Evolutionary conservation across 2,329 filamentous ascomycete genomes (phyloP).

Genomic region (Rutstroemia sp.): DNA sequence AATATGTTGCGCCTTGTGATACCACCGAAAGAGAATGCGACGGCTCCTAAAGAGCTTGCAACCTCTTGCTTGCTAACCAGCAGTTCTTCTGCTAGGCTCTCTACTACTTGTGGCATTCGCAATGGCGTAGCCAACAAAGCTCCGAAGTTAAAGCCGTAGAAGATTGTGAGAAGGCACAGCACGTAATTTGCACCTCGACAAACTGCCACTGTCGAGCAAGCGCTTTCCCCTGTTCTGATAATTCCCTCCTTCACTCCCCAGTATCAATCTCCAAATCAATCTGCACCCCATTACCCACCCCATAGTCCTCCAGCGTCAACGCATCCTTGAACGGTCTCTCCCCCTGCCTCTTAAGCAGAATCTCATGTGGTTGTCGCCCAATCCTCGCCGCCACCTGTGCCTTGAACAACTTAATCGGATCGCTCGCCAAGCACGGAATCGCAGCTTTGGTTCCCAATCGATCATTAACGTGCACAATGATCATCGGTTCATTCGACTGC

Average conservation of each 20-base stretch:
- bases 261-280: conserved; percentile 32
- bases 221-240: not conserved
- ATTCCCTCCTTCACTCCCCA: conserved; percentile 23
- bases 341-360: conserved; percentile 84
- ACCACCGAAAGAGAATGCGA: too few relatives aligned
- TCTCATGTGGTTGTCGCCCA: conserved; percentile 83
- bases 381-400: conserved; percentile 85
- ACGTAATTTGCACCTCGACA: too few relatives aligned
- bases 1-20: too few relatives aligned
- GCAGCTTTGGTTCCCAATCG: conserved; percentile 92
- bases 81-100: too few relatives aligned
- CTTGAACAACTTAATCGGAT: conserved; percentile 82
- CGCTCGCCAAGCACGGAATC: conserved; percentile 80
- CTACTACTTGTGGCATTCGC: too few relatives aligned
- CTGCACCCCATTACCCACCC: conserved; percentile 78
- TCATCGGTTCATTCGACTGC: conserved; percentile 64
- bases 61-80: too few relatives aligned
- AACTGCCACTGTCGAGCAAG: too few relatives aligned
- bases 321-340: conserved; percentile 91
- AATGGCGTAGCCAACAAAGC: too few relatives aligned
- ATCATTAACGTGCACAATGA: conserved; percentile 90
- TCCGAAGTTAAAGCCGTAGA: too few relatives aligned
- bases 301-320: conserved; percentile 83
- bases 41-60: too few relatives aligned
- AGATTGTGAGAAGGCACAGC: too few relatives aligned